These are phyloP conservation scores for Colletotrichum coccodes DNA, from an alignment of 2,329 filamentous ascomycete species.

Conservation along the genomic window DNA sequence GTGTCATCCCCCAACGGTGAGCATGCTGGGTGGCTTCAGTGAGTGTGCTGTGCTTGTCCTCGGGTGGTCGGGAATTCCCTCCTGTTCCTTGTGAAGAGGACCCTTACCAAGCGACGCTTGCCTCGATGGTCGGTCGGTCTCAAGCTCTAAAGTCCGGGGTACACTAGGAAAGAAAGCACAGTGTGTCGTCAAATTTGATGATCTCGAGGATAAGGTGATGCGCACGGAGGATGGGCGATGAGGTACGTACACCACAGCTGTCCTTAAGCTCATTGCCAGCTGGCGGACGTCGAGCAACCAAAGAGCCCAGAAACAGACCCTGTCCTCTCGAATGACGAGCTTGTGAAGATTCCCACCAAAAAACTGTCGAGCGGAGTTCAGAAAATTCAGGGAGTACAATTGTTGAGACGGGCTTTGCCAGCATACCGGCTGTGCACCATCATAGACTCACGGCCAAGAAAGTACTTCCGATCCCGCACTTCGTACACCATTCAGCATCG, in stretches of 20 bases:
- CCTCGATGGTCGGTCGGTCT: constrained; percentile 15
- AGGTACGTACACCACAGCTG: background rate
- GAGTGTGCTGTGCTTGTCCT: too few relatives aligned
- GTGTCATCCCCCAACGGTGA: too few relatives aligned
- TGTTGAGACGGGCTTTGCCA: constrained; percentile 18
- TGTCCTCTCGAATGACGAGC: background rate
- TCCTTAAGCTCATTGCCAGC: background rate
- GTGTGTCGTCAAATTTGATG: background rate
- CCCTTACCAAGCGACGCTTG: background rate
- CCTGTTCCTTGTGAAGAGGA: background rate
- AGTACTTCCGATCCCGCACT: constrained; percentile 17
- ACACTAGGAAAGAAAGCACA: background rate
- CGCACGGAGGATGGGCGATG: background rate
- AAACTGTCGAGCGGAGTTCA: constrained; percentile 19
- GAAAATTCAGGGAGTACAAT: constrained; percentile 22
- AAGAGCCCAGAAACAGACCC: background rate
- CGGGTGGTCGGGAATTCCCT: background rate
- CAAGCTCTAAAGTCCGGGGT: constrained; percentile 30
- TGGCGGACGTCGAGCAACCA: background rate
- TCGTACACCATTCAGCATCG: background rate
- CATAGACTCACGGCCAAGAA: background rate
- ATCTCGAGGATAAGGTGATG: constrained; percentile 7
- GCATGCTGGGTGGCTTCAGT: too few relatives aligned
- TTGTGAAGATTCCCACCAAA: constrained; percentile 21
- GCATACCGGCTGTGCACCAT: background rate